Percentiles rank a stretch among this genome's conserved stretches.
Evolutionary conservation across 1,284 basidiomycete genomes (phyloP).

Genomic region (Heliocybe sulcata): DNA sequence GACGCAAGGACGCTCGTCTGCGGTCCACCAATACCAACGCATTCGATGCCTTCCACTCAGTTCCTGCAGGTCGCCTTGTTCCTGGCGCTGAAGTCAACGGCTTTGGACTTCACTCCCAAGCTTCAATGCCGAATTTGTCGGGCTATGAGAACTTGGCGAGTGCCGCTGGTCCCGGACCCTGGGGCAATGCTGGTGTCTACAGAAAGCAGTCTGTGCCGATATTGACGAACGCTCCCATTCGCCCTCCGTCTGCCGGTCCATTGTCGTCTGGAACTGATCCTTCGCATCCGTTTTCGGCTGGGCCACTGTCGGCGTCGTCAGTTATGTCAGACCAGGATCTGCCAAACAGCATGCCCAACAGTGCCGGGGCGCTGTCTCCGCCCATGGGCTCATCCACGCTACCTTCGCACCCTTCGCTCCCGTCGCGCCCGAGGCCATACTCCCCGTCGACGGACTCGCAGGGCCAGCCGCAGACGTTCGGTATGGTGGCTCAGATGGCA

Average conservation of each 20-base stretch:
- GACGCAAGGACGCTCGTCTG: slow-evolving; percentile 45
- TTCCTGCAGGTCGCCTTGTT: slow-evolving; percentile 31
- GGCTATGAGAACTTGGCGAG: slow-evolving; percentile 14
- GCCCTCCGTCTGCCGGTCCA: neutral
- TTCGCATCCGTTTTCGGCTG: neutral
- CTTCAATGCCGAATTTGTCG: slow-evolving; percentile 11
- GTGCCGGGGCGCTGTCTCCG: neutral
- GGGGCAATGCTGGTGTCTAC: neutral
- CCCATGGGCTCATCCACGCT: slow-evolving; percentile 12
- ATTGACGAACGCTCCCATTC: neutral
- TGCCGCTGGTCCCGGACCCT: slow-evolving; percentile 13
- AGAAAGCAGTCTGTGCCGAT: neutral
- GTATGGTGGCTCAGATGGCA: neutral
- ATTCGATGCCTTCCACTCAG: slow-evolving; percentile 73
- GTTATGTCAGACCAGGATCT: neutral
- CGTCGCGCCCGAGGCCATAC: slow-evolving; percentile 22
- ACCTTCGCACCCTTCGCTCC: slow-evolving; percentile 22
- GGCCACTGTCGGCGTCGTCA: neutral
- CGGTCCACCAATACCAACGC: slow-evolving; percentile 39
- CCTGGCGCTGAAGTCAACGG: neutral
- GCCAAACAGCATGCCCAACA: slow-evolving; percentile 2
- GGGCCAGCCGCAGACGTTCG: neutral
- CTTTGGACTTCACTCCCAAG: slow-evolving; percentile 12
- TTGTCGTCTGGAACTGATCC: neutral
- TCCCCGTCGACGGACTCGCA: slow-evolving; percentile 14